Evolutionary conservation across 225 moss, liverwort and hornwort species (phyloP).

Genomic region (Ulota crispa): DNA sequence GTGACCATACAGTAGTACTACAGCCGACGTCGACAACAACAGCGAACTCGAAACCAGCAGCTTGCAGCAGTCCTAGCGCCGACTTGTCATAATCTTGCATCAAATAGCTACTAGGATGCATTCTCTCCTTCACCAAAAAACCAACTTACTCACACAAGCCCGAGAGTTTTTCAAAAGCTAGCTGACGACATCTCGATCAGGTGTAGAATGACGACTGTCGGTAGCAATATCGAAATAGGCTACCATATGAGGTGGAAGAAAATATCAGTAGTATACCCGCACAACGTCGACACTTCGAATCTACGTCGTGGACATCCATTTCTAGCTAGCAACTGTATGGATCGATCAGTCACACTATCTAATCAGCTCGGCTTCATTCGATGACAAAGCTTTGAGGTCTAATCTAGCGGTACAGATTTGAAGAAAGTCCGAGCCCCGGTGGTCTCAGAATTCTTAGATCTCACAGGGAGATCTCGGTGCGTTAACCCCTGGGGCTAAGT

Average conservation of each 20-base stretch:
- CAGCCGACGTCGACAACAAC: neutral
- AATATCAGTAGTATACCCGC: neutral
- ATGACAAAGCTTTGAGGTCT: neutral
- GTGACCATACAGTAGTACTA: conserved; percentile 17
- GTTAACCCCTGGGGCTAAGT: too few relatives aligned
- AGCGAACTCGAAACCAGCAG: neutral
- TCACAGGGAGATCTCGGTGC: too few relatives aligned
- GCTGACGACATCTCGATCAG: neutral
- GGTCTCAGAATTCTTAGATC: neutral
- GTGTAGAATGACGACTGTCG: neutral
- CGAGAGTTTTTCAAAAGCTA: too few relatives aligned
- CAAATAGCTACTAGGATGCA: conserved; percentile 9
- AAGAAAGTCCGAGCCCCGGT: too few relatives aligned
- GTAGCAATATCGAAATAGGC: too few relatives aligned
- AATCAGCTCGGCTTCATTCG: neutral
- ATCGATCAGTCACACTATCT: neutral
- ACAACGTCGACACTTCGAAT: neutral
- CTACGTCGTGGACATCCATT: neutral
- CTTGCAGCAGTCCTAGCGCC: neutral
- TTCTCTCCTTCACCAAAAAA: neutral
- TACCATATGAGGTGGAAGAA: neutral
- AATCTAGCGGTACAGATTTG: neutral
- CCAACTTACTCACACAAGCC: neutral
- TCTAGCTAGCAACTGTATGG: neutral
- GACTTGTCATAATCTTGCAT: conserved; percentile 1